These are phyloP conservation scores for Protomyces lactucae-debilis DNA, from an alignment of 1,139 yeast species.

Conservation along the genomic window DNA sequence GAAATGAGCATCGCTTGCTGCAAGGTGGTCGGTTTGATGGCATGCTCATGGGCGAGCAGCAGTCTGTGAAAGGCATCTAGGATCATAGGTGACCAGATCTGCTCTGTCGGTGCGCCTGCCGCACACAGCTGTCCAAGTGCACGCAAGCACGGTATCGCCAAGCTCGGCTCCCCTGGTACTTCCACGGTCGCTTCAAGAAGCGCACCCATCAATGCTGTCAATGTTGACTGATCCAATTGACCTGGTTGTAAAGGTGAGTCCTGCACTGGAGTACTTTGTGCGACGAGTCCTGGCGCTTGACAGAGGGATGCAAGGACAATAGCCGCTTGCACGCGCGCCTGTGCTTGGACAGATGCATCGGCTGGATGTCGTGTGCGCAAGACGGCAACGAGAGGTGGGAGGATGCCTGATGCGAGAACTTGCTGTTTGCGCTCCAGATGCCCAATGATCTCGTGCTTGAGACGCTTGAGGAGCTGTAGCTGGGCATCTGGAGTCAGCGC, in stretches of 20 bases:
- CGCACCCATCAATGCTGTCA: not conserved
- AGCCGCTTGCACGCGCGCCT: conserved; percentile 37
- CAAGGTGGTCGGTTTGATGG: not conserved
- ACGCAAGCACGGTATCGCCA: conserved; percentile 14
- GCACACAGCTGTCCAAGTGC: not conserved
- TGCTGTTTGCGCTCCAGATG: conserved; percentile 39
- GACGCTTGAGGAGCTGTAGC: conserved; percentile 33
- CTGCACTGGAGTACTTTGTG: not conserved
- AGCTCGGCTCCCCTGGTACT: not conserved
- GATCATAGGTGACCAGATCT: not conserved
- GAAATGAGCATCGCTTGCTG: conserved; percentile 15
- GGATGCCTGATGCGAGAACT: conserved; percentile 35
- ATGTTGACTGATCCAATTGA: not conserved
- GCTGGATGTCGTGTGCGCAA: conserved; percentile 30
- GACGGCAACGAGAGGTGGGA: conserved; percentile 35
- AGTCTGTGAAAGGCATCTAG: not conserved
- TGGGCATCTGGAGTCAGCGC: conserved; percentile 11
- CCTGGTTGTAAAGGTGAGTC: not conserved
- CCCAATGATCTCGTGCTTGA: conserved; percentile 41
- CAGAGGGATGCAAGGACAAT: conserved; percentile 39
- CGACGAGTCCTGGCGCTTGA: conserved; percentile 33
- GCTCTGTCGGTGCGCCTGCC: not conserved
- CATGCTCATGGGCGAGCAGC: not conserved
- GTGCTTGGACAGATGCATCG: conserved; percentile 17
- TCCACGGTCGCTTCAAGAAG: not conserved